A percentile compares a stretch with the other conserved stretches of the same genome.
These are phyloP conservation scores for Mantamonas sphyraenae DNA, from an alignment of 78 protist genomes.

Conservation along the genomic window DNA sequence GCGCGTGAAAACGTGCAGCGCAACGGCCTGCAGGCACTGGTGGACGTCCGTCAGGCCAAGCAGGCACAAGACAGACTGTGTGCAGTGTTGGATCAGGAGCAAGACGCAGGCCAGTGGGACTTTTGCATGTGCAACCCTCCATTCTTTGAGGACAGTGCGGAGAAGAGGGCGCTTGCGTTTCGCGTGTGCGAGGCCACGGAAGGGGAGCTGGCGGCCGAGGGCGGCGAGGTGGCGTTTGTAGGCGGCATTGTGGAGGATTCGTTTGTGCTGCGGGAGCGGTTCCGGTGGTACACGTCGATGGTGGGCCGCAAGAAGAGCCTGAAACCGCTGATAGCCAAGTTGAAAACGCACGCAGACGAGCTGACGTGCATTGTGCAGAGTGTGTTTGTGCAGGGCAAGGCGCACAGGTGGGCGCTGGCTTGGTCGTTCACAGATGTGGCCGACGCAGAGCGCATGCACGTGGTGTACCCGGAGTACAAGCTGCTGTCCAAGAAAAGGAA, in stretches of 20 bases:
- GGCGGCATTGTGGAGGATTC: neutral
- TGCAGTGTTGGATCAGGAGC: neutral
- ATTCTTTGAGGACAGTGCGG: neutral
- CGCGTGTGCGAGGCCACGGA: neutral
- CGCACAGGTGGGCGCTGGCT: too few species aligned
- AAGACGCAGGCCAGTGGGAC: neutral
- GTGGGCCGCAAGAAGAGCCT: neutral
- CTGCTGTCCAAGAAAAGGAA: too few species aligned
- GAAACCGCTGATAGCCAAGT: neutral
- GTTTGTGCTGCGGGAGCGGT: neutral
- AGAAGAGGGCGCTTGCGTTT: neutral
- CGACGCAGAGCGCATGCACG: too few species aligned
- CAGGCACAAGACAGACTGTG: neutral
- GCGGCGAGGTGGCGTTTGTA: conserved; percentile 12
- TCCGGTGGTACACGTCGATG: conserved; percentile 3
- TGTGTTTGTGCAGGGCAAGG: too few species aligned
- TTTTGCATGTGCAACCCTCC: conserved; percentile 1
- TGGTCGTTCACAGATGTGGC: too few species aligned
- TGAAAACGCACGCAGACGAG: too few species aligned
- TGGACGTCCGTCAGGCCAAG: neutral
- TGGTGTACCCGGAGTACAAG: too few species aligned
- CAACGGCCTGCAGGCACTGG: neutral
- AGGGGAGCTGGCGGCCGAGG: neutral
- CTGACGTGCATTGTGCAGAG: too few species aligned
- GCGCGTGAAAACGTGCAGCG: neutral